These are phyloP conservation scores for Bryoerythrophyllum caledonicum DNA, from an alignment of 225 moss, liverwort and hornwort genomes.

Conservation along the genomic window DNA sequence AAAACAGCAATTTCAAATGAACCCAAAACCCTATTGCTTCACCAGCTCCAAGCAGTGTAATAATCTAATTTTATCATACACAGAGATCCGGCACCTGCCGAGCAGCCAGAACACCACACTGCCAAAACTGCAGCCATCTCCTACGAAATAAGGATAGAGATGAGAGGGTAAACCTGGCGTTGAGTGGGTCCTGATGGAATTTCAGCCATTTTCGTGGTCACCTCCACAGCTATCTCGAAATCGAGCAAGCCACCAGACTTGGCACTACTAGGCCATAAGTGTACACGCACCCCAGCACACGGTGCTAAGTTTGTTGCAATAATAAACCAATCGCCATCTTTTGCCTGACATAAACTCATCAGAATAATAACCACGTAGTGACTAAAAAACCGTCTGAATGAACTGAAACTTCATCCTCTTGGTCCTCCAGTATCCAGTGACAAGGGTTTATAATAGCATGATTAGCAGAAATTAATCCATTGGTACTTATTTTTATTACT, in stretches of 20 bases:
- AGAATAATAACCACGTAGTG: slow-evolving; percentile 3
- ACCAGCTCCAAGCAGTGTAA: slow-evolving; percentile 6
- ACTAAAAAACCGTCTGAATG: not conserved
- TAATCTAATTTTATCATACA: not conserved
- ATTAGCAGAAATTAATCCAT: slow-evolving; percentile 10
- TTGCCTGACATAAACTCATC: slow-evolving; percentile 55
- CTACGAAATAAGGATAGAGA: slow-evolving; percentile 10
- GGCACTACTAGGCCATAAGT: slow-evolving; percentile 76
- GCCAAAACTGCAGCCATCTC: slow-evolving; percentile 17
- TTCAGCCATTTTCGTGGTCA: slow-evolving; percentile 92
- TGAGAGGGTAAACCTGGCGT: slow-evolving; percentile 61
- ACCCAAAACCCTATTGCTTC: not conserved
- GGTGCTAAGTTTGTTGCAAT: slow-evolving; percentile 93
- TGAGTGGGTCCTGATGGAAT: slow-evolving; percentile 89
- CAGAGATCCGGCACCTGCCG: slow-evolving; percentile 7
- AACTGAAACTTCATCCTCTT: slow-evolving; percentile 2
- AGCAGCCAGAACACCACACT: slow-evolving; percentile 7
- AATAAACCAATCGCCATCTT: slow-evolving; percentile 71
- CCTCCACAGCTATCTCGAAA: slow-evolving; percentile 69
- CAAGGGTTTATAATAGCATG: not conserved
- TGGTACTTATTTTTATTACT: not conserved
- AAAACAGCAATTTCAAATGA: slow-evolving; percentile 7
- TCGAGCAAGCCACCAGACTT: slow-evolving; percentile 51
- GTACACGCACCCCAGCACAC: slow-evolving; percentile 87
- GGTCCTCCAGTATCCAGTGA: not conserved